Evolutionary conservation across 345 rosid genomes (phyloP).

Genomic region (Moricandia arvensis): DNA sequence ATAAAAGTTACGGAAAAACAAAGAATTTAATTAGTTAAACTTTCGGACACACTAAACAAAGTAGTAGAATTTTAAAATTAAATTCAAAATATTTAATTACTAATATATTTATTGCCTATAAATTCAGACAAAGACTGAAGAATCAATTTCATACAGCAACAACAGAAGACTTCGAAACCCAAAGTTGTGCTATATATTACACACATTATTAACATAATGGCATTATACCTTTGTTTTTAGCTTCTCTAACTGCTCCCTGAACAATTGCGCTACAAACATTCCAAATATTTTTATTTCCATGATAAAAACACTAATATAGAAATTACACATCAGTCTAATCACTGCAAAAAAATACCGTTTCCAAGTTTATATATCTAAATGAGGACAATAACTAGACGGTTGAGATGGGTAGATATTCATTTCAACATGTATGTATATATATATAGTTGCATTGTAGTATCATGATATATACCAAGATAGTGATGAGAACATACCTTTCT

Average conservation of each 20-base stretch:
- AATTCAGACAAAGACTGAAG: too few relatives aligned
- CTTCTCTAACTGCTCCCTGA: conserved; percentile 48
- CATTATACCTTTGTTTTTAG: conserved; percentile 51
- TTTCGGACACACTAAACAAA: too few relatives aligned
- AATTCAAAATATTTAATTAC: too few relatives aligned
- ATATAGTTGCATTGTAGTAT: not conserved
- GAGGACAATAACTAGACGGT: not conserved
- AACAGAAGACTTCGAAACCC: too few relatives aligned
- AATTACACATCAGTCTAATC: not conserved
- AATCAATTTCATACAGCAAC: too few relatives aligned
- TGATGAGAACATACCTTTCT: conserved; percentile 37
- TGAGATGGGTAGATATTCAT: not conserved
- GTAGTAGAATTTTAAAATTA: too few relatives aligned
- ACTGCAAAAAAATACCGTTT: not conserved
- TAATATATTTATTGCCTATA: too few relatives aligned
- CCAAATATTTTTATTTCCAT: conserved; percentile 6
- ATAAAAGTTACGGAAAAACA: too few relatives aligned
- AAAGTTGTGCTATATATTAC: not conserved
- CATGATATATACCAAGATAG: not conserved
- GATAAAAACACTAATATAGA: not conserved
- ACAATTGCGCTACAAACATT: conserved; percentile 42
- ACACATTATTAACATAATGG: not conserved
- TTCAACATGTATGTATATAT: not conserved
- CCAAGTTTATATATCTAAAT: not conserved
- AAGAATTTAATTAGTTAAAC: too few relatives aligned